Evolutionary conservation across 2,329 filamentous ascomycete species (phyloP).

Genomic region (Cordyceps cateniannulata): DNA sequence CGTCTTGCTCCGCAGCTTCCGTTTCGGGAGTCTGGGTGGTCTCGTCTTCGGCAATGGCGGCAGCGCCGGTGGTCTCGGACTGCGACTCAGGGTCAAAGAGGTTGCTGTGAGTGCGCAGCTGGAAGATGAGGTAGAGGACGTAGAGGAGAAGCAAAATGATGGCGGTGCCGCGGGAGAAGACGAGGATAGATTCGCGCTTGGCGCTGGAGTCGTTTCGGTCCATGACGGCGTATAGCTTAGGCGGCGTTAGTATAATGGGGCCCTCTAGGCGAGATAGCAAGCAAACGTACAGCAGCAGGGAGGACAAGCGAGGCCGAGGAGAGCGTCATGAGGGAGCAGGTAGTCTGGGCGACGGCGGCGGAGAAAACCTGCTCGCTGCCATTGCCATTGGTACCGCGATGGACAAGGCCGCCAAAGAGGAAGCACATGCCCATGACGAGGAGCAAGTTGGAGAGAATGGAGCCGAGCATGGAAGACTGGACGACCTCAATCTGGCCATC

Average conservation of each 20-base stretch:
- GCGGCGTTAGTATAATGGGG: background rate
- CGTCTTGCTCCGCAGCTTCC: conserved; percentile 20
- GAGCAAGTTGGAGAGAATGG: conserved; percentile 88
- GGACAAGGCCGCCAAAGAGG: conserved; percentile 64
- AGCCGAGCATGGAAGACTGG: conserved; percentile 96
- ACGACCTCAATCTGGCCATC: conserved; percentile 89
- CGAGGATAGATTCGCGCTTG: conserved; percentile 52
- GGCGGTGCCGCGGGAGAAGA: conserved; percentile 68
- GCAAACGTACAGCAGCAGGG: conserved; percentile 54
- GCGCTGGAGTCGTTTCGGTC: conserved; percentile 36
- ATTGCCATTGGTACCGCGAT: conserved; percentile 48
- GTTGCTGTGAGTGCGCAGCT: conserved; percentile 66
- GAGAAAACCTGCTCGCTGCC: conserved; percentile 67
- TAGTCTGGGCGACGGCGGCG: conserved; percentile 70
- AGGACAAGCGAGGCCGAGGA: conserved; percentile 74
- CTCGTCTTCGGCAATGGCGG: conserved; percentile 36
- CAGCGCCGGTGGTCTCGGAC: background rate
- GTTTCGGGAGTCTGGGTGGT: conserved; percentile 39
- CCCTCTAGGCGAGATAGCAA: too few relatives aligned
- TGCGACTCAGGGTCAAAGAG: conserved; percentile 57
- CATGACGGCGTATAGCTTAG: conserved; percentile 60
- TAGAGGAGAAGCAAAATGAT: conserved; percentile 71
- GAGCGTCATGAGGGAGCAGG: conserved; percentile 66
- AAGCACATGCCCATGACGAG: conserved; percentile 81
- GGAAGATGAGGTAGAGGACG: conserved; percentile 70